Base-by-base conservation (phyloP, 805 yeast genomes). In the Saturnispora sekii region DNA sequence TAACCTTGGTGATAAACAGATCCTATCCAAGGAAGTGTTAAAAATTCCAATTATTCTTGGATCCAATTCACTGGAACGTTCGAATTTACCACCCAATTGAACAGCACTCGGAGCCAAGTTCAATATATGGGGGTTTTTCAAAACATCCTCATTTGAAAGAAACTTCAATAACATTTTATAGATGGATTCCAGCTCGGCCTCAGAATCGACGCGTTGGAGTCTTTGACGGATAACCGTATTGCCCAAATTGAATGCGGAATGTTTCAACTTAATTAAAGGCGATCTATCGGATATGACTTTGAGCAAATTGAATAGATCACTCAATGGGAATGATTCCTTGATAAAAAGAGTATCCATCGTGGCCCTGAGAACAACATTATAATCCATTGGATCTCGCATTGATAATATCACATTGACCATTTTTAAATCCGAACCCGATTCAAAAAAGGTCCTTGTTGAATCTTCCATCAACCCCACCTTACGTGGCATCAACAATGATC, bases 1-100 rank as follows among this genome's bases (percentile, higher is more conserved):
- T n/a, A 34, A 21, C 12, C 28, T 35, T 15, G 51, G 46, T n/a
- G 46, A 38, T 17, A 12, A 32, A 39, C 49, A 50, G 4, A 46
- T 32, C 12, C 33, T 14, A 40, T 48, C 51, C 36, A 50, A 30
- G 4, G 47, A 36, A 36, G 21, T 5, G 30, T 48, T 50, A 9
- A 50, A 48, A 11, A 43, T 10, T 28, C 5, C 11, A 4, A 10
- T 11, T 11, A 38, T 16, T 33, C 26, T 21, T 21, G 21, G 26
- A 4, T 31, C 8, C 28, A n/a, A 18, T 37, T 31, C 6, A 4
- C 17, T 36, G 12, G 12, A 21, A 21, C 26, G 26, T 21, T 21
- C 26, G 6, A 21, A 21, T 21, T 21, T 21, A 21, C 26, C 26
- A 21, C 26, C 26, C 26, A 21, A 21, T 21, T 21, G 26, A 21